Percentiles rank a stretch among this genome's conserved stretches.
Evolutionary conservation across 306 rosid species (phyloP).

Genomic region (Trifolium subterraneum): DNA sequence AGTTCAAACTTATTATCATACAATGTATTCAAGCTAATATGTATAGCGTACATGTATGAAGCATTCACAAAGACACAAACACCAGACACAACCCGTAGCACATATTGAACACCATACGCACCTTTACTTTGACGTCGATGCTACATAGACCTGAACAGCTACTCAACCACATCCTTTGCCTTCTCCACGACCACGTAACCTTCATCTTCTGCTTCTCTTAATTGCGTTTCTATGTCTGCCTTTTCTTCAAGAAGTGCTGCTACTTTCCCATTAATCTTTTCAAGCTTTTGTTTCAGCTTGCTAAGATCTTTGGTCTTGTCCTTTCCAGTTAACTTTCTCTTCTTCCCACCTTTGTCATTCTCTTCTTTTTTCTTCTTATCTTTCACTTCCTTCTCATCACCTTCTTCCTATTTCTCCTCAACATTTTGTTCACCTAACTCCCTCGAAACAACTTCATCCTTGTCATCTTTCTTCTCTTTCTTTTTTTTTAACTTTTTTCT

Average conservation of each 20-base stretch:
- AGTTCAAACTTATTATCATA: background rate
- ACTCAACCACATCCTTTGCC: slow-evolving; percentile 32
- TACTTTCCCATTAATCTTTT: slow-evolving; percentile 56
- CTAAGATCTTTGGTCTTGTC: slow-evolving; percentile 52
- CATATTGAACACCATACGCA: background rate
- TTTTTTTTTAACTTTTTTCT: background rate
- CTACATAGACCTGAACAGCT: background rate
- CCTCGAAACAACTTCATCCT: slow-evolving; percentile 36
- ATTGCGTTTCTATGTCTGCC: slow-evolving; percentile 55
- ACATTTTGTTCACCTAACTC: slow-evolving; percentile 42
- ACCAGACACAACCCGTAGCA: background rate
- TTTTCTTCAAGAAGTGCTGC: slow-evolving; percentile 55
- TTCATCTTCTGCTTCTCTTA: slow-evolving; percentile 55
- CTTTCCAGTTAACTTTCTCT: slow-evolving; percentile 52
- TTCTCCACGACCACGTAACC: slow-evolving; percentile 34
- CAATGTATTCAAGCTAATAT: background rate
- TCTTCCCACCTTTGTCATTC: slow-evolving; percentile 58
- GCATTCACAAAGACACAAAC: background rate
- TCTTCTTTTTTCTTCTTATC: slow-evolving; percentile 45
- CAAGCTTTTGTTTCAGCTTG: slow-evolving; percentile 67
- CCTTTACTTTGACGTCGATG: background rate
- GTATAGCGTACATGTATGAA: background rate
- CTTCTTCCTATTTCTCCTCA: slow-evolving; percentile 5
- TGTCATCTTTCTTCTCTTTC: slow-evolving; percentile 20
- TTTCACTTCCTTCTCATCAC: slow-evolving; percentile 38